A percentile compares a stretch with the other conserved stretches of the same genome.
These are phyloP conservation scores for Cutaneotrichosporon mucoides DNA, from an alignment of 1,284 basidiomycete genomes.

Conservation along the genomic window DNA sequence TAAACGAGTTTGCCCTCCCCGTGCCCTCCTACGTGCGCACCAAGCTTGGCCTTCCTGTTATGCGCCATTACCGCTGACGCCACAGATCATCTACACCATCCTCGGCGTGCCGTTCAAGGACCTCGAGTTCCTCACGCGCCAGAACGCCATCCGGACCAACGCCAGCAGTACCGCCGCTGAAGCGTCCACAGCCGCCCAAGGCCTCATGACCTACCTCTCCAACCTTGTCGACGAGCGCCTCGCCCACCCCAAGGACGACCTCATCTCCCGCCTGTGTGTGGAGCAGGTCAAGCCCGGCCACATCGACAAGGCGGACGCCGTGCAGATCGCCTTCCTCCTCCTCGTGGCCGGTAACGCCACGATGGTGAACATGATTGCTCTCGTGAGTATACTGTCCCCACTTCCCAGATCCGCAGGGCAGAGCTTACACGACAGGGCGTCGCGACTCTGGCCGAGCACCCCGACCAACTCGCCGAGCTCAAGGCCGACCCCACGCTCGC, in stretches of 20 bases:
- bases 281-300: slow-evolving; percentile 5
- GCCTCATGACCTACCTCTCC: slow-evolving; percentile 7
- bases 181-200: slow-evolving; percentile 3
- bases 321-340: slow-evolving; percentile 16
- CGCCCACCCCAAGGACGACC: slow-evolving; percentile 8
- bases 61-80: background rate
- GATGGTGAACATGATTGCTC: slow-evolving; percentile 17
- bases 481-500: slow-evolving; percentile 7
- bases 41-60: too few species aligned
- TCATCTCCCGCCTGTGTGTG: slow-evolving; percentile 4
- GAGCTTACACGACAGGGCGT: background rate
- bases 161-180: slow-evolving; percentile 7
- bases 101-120: slow-evolving; percentile 13
- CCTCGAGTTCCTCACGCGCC: slow-evolving; percentile 12
- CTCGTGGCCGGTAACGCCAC: slow-evolving; percentile 15
- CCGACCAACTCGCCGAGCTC: slow-evolving; percentile 8
- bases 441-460: slow-evolving; percentile 10
- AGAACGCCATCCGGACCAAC: slow-evolving; percentile 13
- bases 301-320: slow-evolving; percentile 7
- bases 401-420: too few species aligned
- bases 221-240: slow-evolving; percentile 8
- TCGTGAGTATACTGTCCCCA: background rate
- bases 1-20: slow-evolving; percentile 11
- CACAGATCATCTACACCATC: slow-evolving; percentile 18
- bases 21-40: slow-evolving; percentile 6